Conservation (phyloP, 352 stramenopile genomes). For the Phytophthora idaei region DNA sequence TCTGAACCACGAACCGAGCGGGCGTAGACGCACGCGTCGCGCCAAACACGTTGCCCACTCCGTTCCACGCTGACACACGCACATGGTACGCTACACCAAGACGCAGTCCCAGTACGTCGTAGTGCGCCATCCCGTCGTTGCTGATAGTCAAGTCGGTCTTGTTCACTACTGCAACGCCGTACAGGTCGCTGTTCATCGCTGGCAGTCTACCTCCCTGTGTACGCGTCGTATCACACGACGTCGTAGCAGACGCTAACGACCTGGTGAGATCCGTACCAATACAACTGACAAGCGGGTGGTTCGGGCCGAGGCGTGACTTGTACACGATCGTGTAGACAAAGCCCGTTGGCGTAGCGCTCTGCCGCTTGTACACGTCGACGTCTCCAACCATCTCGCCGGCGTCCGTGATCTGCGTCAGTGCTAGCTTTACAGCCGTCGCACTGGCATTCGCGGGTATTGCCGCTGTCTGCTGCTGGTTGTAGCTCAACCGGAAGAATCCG, state of each 20-base stretch:
- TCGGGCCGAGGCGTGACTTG: slow-evolving; percentile 56
- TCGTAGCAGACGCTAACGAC: slow-evolving; percentile 34
- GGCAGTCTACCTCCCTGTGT: slow-evolving; percentile 54
- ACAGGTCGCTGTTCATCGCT: slow-evolving; percentile 80
- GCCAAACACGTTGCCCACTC: slow-evolving; percentile 88
- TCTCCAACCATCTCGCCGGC: slow-evolving; percentile 26
- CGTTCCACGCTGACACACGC: slow-evolving; percentile 93
- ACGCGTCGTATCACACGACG: slow-evolving; percentile 43
- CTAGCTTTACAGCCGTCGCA: slow-evolving; percentile 52
- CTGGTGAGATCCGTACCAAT: slow-evolving; percentile 53
- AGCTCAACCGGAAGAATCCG: slow-evolving; percentile 89
- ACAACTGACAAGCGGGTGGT: slow-evolving; percentile 62
- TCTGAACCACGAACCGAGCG: slow-evolving; percentile 53
- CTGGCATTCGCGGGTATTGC: slow-evolving; percentile 75
- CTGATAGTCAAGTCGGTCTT: slow-evolving; percentile 35
- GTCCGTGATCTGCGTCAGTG: slow-evolving; percentile 57
- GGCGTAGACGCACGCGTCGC: slow-evolving; percentile 81
- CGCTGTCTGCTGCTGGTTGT: slow-evolving; percentile 80
- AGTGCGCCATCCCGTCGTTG: slow-evolving; percentile 28
- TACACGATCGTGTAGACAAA: slow-evolving; percentile 78
- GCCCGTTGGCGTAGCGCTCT: slow-evolving; percentile 40
- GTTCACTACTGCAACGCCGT: slow-evolving; percentile 61
- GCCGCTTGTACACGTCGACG: slow-evolving; percentile 65
- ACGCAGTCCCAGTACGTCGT: slow-evolving; percentile 37
- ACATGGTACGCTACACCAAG: slow-evolving; percentile 81